These are phyloP conservation scores for Dalbergia cochinchinensis DNA, from an alignment of 306 rosid species.

Conservation along the genomic window DNA sequence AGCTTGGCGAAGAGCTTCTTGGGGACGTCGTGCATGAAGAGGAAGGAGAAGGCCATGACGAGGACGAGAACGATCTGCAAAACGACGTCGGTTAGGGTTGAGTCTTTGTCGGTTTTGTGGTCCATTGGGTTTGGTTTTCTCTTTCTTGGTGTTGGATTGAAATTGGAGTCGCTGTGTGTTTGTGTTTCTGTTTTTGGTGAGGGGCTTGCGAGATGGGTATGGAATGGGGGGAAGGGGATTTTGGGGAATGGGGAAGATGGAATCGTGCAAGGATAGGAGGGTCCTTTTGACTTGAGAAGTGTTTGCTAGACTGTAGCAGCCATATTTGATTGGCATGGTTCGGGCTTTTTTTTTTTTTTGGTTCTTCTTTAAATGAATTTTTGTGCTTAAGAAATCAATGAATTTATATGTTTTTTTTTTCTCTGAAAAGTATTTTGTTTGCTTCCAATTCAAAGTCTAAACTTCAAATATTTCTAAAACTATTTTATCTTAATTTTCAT, in stretches of 20 bases:
- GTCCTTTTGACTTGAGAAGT: neutral
- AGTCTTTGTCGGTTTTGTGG: conserved; percentile 17
- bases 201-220: conserved; percentile 1
- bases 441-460: too few relatives aligned
- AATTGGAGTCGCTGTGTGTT: too few relatives aligned
- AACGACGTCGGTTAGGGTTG: conserved; percentile 51
- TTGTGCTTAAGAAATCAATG: too few relatives aligned
- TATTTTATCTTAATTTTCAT: too few relatives aligned
- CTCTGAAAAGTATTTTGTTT: too few relatives aligned
- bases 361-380: too few relatives aligned
- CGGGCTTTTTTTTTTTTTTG: too few relatives aligned
- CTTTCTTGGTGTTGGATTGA: neutral
- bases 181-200: too few relatives aligned
- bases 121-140: conserved; percentile 14
- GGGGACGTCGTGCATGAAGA: conserved; percentile 69
- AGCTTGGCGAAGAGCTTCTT: conserved; percentile 53
- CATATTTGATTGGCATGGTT: neutral
- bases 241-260: neutral
- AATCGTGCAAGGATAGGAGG: neutral
- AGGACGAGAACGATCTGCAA: conserved; percentile 62
- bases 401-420: too few relatives aligned
- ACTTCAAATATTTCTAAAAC: too few relatives aligned
- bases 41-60: conserved; percentile 56
- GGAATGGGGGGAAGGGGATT: neutral
- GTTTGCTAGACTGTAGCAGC: neutral